Conservation (phyloP, 2,329 filamentous ascomycete species). For the Sporothrix sp. region DNA sequence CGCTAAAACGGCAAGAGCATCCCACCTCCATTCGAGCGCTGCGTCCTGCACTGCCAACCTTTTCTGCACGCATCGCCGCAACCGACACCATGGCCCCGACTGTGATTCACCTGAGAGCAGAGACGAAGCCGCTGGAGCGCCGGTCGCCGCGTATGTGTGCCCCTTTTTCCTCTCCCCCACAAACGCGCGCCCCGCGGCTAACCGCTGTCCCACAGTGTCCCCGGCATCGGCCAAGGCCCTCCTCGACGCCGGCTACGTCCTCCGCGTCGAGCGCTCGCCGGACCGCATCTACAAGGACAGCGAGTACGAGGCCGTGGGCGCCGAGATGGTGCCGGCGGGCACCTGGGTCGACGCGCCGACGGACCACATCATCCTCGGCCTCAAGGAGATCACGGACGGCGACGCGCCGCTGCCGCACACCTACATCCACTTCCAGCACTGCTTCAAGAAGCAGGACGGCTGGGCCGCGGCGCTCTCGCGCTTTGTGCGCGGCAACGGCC, state of each 20-base stretch:
- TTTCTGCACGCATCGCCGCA: background rate
- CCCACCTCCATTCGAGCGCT: background rate
- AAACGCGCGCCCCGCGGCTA: background rate
- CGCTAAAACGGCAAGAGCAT: background rate
- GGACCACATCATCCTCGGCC: slow-evolving; percentile 62
- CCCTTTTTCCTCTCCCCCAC: background rate
- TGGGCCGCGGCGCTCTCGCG: slow-evolving; percentile 74
- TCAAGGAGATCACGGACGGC: slow-evolving; percentile 70
- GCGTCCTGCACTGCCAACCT: background rate
- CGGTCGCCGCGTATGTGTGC: slow-evolving; percentile 16
- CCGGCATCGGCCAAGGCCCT: slow-evolving; percentile 37
- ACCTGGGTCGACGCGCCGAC: slow-evolving; percentile 58
- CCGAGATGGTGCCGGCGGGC: slow-evolving; percentile 54
- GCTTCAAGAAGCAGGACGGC: slow-evolving; percentile 66
- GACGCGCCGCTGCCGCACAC: slow-evolving; percentile 62
- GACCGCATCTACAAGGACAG: slow-evolving; percentile 54
- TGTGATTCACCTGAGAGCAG: slow-evolving; percentile 16
- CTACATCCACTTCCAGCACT: slow-evolving; percentile 57
- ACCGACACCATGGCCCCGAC: background rate
- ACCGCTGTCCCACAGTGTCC: slow-evolving; percentile 9
- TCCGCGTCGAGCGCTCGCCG: slow-evolving; percentile 58
- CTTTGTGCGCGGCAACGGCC: slow-evolving; percentile 66
- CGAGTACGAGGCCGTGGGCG: slow-evolving; percentile 54
- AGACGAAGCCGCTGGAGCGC: slow-evolving; percentile 21
- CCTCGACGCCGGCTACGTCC: slow-evolving; percentile 57